Evolutionary conservation across 768 basidiomycete genomes (phyloP).

Genomic region (Galerina marginata): DNA sequence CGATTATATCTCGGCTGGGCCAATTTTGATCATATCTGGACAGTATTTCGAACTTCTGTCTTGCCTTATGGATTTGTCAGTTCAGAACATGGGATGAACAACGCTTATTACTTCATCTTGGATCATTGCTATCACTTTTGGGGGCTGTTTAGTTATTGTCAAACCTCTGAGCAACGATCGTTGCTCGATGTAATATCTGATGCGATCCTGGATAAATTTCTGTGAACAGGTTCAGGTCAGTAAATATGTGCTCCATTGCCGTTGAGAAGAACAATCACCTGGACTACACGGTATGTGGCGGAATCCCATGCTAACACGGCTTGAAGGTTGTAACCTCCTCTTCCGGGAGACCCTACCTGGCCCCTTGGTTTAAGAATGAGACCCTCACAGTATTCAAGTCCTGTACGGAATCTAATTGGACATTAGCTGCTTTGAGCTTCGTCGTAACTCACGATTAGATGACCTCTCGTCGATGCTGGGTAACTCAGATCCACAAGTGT

Average conservation of each 20-base stretch:
- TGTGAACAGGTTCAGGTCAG: background rate
- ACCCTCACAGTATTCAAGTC: too few relatives aligned
- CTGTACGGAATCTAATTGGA: too few relatives aligned
- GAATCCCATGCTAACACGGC: background rate
- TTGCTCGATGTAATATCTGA: background rate
- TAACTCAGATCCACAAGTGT: too few relatives aligned
- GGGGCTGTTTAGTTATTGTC: background rate
- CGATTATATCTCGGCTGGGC: background rate
- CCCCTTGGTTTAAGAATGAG: background rate
- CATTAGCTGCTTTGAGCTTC: too few relatives aligned
- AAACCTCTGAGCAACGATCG: background rate
- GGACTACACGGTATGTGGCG: background rate
- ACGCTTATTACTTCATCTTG: background rate
- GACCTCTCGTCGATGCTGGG: too few relatives aligned
- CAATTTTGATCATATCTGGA: background rate
- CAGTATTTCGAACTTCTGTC: background rate
- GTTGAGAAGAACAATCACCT: background rate
- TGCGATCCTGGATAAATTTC: background rate
- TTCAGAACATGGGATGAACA: background rate
- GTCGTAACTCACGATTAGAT: too few relatives aligned
- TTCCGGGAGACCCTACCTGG: background rate
- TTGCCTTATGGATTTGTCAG: background rate
- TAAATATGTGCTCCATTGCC: background rate
- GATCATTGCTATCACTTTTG: background rate
- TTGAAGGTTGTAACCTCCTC: background rate